These are phyloP conservation scores for Starmerella khaoyaiensis DNA, from an alignment of 805 yeast genomes.

Conservation along the genomic window DNA sequence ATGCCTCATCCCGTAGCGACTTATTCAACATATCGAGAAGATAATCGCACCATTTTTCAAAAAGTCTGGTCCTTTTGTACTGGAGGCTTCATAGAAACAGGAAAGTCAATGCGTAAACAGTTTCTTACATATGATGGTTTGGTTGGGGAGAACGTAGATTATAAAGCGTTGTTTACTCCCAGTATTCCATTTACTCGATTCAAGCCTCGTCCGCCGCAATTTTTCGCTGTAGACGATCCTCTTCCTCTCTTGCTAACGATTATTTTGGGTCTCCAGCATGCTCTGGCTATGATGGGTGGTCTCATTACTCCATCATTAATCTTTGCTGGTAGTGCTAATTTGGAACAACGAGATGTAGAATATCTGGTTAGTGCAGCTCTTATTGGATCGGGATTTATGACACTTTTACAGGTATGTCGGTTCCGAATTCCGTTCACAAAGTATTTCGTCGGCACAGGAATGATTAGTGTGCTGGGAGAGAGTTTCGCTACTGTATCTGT, in stretches of 20 bases:
- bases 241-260: conserved; percentile 73
- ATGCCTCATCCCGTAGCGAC: conserved; percentile 4
- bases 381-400: conserved; percentile 57
- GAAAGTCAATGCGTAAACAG: conserved; percentile 8
- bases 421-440: conserved; percentile 62
- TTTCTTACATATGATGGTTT: conserved; percentile 67
- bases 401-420: conserved; percentile 66
- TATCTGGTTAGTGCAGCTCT: conserved; percentile 60
- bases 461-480: conserved; percentile 81
- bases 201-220: conserved; percentile 48
- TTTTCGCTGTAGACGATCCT: conserved; percentile 65
- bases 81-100: neutral
- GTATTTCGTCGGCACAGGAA: conserved; percentile 75
- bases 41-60: conserved; percentile 7
- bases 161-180: conserved; percentile 67
- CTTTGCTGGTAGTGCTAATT: conserved; percentile 50
- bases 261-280: conserved; percentile 73
- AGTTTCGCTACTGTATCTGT: conserved; percentile 80
- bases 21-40: conserved; percentile 2
- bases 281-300: conserved; percentile 87
- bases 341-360: conserved; percentile 38
- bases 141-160: conserved; percentile 71
- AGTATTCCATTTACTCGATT: conserved; percentile 50
- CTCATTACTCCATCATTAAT: conserved; percentile 72
- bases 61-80: neutral